Percentiles rank a stretch among this genome's conserved stretches.
These are phyloP conservation scores for Entophlyctis luteolus DNA, from an alignment of 192 early-diverging fungal genomes.

Conservation along the genomic window DNA sequence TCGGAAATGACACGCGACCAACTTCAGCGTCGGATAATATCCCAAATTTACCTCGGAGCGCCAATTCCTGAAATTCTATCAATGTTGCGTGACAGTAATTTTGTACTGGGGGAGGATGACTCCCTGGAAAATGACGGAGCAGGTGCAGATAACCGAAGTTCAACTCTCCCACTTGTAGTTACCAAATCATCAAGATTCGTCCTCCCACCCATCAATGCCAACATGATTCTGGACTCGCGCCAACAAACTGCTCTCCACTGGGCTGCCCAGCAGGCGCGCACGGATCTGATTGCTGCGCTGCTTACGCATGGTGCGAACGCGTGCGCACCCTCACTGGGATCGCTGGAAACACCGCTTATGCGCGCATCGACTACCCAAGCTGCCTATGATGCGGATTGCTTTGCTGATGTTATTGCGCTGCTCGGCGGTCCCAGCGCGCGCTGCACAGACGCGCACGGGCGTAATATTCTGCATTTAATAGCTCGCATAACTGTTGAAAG, in stretches of 20 bases:
- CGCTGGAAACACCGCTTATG: slow-evolving; percentile 27
- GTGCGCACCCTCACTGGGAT: background rate
- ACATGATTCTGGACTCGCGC: slow-evolving; percentile 26
- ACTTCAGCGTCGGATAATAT: slow-evolving; percentile 5
- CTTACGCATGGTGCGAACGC: slow-evolving; percentile 19
- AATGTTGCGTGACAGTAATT: slow-evolving; percentile 1
- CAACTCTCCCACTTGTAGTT: background rate
- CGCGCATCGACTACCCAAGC: slow-evolving; percentile 1
- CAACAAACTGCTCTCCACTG: slow-evolving; percentile 24
- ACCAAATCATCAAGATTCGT: background rate
- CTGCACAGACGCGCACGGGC: slow-evolving; percentile 1
- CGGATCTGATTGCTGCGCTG: background rate
- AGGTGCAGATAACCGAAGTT: no score
- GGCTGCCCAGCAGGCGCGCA: slow-evolving; percentile 19
- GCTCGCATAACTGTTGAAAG: background rate
- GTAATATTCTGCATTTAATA: slow-evolving; percentile 24
- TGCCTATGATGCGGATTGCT: slow-evolving; percentile 16
- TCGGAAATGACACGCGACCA: slow-evolving; percentile 1
- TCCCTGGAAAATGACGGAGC: background rate
- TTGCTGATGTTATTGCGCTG: background rate
- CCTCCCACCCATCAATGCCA: background rate
- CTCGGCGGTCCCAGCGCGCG: background rate
- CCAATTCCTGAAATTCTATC: background rate
- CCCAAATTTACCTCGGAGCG: background rate
- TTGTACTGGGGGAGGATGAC: background rate